Evolutionary conservation across 2,329 filamentous ascomycete genomes (phyloP).

Genomic region (Phaeosphaeriaceae sp.): DNA sequence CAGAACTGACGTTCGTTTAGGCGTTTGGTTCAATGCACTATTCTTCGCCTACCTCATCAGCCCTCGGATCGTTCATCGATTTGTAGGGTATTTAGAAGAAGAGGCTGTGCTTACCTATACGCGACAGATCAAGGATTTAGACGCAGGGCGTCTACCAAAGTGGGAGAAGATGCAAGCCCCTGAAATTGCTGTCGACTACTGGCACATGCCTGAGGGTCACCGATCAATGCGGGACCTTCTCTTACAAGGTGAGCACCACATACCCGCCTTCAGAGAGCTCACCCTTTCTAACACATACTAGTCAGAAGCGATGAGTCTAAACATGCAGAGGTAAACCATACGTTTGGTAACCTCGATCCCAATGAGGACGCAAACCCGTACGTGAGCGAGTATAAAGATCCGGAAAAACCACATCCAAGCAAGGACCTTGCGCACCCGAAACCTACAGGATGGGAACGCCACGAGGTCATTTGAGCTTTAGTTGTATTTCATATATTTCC

Average conservation of each 20-base stretch:
- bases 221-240: conserved; percentile 86
- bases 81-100: conserved; percentile 96
- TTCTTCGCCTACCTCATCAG: conserved; percentile 88
- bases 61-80: conserved; percentile 88
- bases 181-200: conserved; percentile 89
- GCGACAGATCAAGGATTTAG: conserved; percentile 83
- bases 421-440: conserved; percentile 70
- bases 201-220: conserved; percentile 87
- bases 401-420: conserved; percentile 68
- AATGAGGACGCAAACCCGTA: conserved; percentile 91
- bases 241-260: conserved; percentile 72
- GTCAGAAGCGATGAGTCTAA: conserved; percentile 51
- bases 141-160: conserved; percentile 79
- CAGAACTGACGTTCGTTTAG: neutral
- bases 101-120: conserved; percentile 97
- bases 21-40: conserved; percentile 91
- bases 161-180: conserved; percentile 83
- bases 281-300: no score
- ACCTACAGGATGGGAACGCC: conserved; percentile 78
- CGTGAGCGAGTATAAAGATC: conserved; percentile 75
- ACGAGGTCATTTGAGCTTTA: neutral
- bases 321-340: conserved; percentile 95
- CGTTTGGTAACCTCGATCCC: conserved; percentile 85
- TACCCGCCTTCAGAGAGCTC: no score
- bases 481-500: neutral